Base-by-base conservation (phyloP, 2,329 filamentous ascomycete species). In the Fusarium vanettenii region DNA sequence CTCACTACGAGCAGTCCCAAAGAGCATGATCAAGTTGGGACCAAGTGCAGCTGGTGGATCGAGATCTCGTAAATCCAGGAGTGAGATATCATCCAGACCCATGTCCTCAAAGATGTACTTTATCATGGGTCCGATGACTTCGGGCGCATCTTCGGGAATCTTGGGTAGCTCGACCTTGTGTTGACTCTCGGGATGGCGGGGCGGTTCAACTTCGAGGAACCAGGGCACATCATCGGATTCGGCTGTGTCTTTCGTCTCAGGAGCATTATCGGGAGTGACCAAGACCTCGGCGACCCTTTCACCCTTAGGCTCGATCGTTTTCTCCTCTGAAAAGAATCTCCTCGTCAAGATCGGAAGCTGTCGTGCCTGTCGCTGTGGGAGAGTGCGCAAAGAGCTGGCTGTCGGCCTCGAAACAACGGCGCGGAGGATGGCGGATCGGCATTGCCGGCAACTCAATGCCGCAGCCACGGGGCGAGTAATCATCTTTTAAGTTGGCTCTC, bases 1-100 rank as follows among this genome's bases (percentile, higher is more conserved):
- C 82, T 98, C 94, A 78, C 94, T 97, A 68, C 97, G 92, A 16
- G 96, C 94, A 10, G 95, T 98, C 45, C 93, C 95, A 73, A 99
- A 91, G 33, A 99, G 85, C 97, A 98, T 98, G 64, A 99, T 89
- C 31, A 98, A 88, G 78, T 96, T 95, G 2, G 94, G 91, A 2
- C 97, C 97, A 2, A 99, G 88, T 0, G 95, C 95, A 1, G 96
- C 92, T 0, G 95, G 94, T 1, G 95, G 95, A 77, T 98, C 94
- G 60, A 98, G 88, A 41, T 90, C 86, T 66, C 97, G 94, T 35
- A 99, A 87, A 80, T 99, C 97, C 57, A 98, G 87, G 7, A 99
- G 84, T 1, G 88, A 88, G 56, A 99, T 86, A 66, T 95, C 90
- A 80, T 98, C 95, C 45, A 99, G 86, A 39, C 97, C 97, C 76